A percentile compares a stretch with the other conserved stretches of the same genome.
These are phyloP conservation scores for Phytophthora fragariaefolia DNA, from an alignment of 352 stramenopile genomes.

Conservation along the genomic window DNA sequence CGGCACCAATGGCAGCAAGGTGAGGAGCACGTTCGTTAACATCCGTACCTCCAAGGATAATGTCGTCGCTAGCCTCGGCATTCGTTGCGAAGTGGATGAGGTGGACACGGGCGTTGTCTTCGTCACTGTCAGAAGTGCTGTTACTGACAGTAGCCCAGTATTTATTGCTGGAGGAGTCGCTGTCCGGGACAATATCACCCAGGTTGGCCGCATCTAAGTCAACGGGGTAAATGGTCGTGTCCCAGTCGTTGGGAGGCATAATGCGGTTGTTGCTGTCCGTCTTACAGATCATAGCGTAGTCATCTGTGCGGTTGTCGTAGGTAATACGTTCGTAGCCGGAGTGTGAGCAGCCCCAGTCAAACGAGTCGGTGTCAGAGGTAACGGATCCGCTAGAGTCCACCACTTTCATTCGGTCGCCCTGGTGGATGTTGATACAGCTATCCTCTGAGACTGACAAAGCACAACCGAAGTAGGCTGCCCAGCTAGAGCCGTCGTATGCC, in stretches of 20 bases:
- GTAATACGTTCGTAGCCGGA: slow-evolving; percentile 58
- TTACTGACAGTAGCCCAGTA: slow-evolving; percentile 65
- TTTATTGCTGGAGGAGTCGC: slow-evolving; percentile 26
- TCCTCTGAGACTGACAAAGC: slow-evolving; percentile 43
- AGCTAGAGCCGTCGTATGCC: slow-evolving; percentile 59
- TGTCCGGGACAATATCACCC: slow-evolving; percentile 53
- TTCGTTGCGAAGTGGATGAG: slow-evolving; percentile 58
- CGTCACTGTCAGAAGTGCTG: slow-evolving; percentile 28
- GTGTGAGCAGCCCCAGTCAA: slow-evolving; percentile 63
- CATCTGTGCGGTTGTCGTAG: slow-evolving; percentile 47
- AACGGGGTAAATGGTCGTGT: slow-evolving; percentile 59
- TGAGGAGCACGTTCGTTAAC: slow-evolving; percentile 59
- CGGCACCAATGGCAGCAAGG: slow-evolving; percentile 42
- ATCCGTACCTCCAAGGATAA: slow-evolving; percentile 44
- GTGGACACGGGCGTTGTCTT: slow-evolving; percentile 48
- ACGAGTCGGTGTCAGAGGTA: slow-evolving; percentile 44
- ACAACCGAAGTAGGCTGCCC: slow-evolving; percentile 56
- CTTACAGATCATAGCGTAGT: slow-evolving; percentile 58
- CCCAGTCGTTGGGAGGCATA: slow-evolving; percentile 53
- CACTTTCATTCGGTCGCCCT: slow-evolving; percentile 66
- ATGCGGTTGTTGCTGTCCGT: slow-evolving; percentile 73
- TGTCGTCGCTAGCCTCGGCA: slow-evolving; percentile 45
- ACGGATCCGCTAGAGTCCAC: slow-evolving; percentile 38
- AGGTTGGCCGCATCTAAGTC: slow-evolving; percentile 52
- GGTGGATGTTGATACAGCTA: slow-evolving; percentile 68